Evolutionary conservation across 2,329 filamentous ascomycete genomes (phyloP).

Genomic region (Passalora sequoiae): DNA sequence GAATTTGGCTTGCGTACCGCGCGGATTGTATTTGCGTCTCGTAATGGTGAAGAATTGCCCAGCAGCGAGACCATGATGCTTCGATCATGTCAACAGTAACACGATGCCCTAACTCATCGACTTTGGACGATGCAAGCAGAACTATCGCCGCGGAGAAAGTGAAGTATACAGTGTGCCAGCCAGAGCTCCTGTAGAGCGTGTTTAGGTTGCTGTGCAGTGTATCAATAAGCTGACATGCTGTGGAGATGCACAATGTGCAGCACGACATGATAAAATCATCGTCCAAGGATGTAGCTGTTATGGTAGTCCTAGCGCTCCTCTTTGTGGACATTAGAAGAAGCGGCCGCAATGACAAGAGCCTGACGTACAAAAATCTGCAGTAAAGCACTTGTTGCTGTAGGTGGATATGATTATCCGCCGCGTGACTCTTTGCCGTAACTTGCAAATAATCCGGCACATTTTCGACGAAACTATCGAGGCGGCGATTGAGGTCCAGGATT

Average conservation of each 20-base stretch:
- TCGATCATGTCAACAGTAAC: slow-evolving; percentile 15
- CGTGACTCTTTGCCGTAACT: slow-evolving; percentile 6
- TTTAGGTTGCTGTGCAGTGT: slow-evolving; percentile 33
- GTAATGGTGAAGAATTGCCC: slow-evolving; percentile 22
- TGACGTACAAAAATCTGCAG: slow-evolving; percentile 23
- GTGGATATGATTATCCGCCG: slow-evolving; percentile 18
- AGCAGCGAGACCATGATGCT: slow-evolving; percentile 21
- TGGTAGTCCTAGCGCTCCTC: slow-evolving; percentile 15
- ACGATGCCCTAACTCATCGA: slow-evolving; percentile 9
- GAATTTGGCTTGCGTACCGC: slow-evolving; percentile 20
- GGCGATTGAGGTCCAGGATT: slow-evolving; percentile 21
- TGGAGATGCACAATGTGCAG: slow-evolving; percentile 27
- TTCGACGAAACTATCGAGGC: slow-evolving; percentile 23
- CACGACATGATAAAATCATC: slow-evolving; percentile 32
- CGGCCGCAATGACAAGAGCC: slow-evolving; percentile 22
- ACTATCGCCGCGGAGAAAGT: slow-evolving; percentile 25
- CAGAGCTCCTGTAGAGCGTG: slow-evolving; percentile 23
- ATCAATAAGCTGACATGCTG: slow-evolving; percentile 35
- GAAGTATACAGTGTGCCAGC: slow-evolving; percentile 27
- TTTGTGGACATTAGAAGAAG: slow-evolving; percentile 34
- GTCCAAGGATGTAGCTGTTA: slow-evolving; percentile 31
- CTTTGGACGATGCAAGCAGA: slow-evolving; percentile 23
- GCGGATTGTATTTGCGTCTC: slow-evolving; percentile 24
- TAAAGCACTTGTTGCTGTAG: slow-evolving; percentile 22
- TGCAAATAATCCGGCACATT: slow-evolving; percentile 19